A percentile compares a stretch with the other conserved stretches of the same genome.
Conservation (phyloP, 1,139 yeast species). For the Groenewaldozyma auringiensis region DNA sequence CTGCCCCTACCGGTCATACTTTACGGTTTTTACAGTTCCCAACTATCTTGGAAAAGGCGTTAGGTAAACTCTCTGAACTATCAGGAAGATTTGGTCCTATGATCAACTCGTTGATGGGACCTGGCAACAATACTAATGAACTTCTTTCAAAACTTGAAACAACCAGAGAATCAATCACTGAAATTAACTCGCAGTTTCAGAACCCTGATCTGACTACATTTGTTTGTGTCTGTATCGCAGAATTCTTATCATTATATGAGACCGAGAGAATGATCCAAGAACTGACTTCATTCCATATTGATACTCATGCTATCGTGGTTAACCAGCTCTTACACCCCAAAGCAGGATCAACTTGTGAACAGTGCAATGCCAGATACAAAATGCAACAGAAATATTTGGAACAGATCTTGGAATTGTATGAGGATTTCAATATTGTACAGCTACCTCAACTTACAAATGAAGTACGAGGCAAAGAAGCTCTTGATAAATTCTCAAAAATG, state of each 20-base stretch:
- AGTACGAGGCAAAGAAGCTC: constrained; percentile 82
- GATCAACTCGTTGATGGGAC: constrained; percentile 68
- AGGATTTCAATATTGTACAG: constrained; percentile 87
- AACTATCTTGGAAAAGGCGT: constrained; percentile 76
- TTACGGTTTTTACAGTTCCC: constrained; percentile 91
- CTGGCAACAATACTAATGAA: constrained; percentile 58
- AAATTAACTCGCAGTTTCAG: constrained; percentile 90
- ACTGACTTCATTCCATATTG: constrained; percentile 87
- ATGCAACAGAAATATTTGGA: constrained; percentile 93
- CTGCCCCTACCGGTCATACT: constrained; percentile 99
- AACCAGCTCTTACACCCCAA: constrained; percentile 81
- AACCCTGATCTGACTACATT: constrained; percentile 94
- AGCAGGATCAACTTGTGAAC: constrained; percentile 61
- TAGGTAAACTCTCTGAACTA: constrained; percentile 79
- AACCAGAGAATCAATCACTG: constrained; percentile 72
- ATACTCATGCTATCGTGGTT: constrained; percentile 90
- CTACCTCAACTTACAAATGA: constrained; percentile 93
- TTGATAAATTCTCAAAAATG: constrained; percentile 49
- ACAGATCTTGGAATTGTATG: constrained; percentile 87
- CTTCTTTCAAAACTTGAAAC: constrained; percentile 75
- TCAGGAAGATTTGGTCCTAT: constrained; percentile 87
- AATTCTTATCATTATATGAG: constrained; percentile 88
- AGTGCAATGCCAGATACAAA: constrained; percentile 89
- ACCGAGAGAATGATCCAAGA: constrained; percentile 97
- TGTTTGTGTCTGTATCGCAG: constrained; percentile 95